Conservation (phyloP, 2,329 filamentous ascomycete genomes). For the Colletotrichum sidae region DNA sequence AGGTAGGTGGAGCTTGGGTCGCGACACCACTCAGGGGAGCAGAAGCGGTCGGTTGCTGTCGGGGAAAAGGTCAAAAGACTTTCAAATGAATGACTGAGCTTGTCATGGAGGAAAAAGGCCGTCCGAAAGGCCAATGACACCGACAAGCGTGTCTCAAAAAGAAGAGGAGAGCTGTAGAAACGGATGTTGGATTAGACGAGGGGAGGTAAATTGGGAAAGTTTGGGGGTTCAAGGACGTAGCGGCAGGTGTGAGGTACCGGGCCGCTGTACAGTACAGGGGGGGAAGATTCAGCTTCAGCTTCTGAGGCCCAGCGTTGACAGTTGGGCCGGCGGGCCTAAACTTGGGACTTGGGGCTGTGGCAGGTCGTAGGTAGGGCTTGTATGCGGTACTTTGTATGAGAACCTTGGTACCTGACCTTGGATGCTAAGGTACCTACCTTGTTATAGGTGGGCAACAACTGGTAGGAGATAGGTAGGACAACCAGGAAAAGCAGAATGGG, state of each 20-base stretch:
- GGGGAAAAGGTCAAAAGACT: constrained; percentile 37
- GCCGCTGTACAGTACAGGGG: constrained; percentile 35
- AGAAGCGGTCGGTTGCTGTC: constrained; percentile 28
- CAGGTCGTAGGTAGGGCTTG: too few species aligned
- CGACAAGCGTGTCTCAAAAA: constrained; percentile 37
- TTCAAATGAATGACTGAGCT: constrained; percentile 38
- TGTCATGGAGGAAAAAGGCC: constrained; percentile 38
- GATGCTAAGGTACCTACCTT: too few species aligned
- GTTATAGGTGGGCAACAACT: too few species aligned
- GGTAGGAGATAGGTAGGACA: too few species aligned
- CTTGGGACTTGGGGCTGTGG: too few species aligned
- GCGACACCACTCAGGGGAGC: constrained; percentile 38
- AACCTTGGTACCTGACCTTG: too few species aligned
- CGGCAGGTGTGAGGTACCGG: constrained; percentile 35
- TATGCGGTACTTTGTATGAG: too few species aligned
- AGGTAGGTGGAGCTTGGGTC: constrained; percentile 35
- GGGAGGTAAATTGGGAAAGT: constrained; percentile 37
- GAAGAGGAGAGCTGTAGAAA: constrained; percentile 36
- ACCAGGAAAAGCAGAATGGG: too few species aligned
- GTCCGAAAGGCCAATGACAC: constrained; percentile 36
- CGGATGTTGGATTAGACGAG: constrained; percentile 22
- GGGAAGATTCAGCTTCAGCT: constrained; percentile 16
- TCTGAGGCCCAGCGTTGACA: too few species aligned
- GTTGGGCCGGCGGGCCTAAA: too few species aligned
- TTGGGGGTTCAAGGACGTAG: constrained; percentile 37